Base-by-base conservation (phyloP, 306 rosid genomes). In the Myrica gale region DNA sequence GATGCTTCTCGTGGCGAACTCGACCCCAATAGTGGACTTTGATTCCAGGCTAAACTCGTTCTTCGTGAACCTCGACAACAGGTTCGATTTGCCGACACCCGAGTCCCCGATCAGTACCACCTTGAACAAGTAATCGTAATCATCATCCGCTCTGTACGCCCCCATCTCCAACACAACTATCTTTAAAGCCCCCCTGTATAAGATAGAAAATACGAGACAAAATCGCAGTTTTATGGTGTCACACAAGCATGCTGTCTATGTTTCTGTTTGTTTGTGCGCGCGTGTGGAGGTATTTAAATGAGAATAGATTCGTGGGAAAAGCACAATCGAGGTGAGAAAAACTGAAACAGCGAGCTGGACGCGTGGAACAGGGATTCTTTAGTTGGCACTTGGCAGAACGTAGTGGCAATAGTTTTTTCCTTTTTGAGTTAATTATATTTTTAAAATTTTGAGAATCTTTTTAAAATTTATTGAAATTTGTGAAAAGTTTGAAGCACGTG, bases 1-100 rank as follows among this genome's bases (percentile, higher is more conserved):
- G 76, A 90, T 88, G 85, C 97, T 92, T 85, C 93, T 83, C 80
- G 97, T 92, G 11, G 97, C 97, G 80, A 92, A 92, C 73, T 92
- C 97, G 61, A 92, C 97, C 37, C 97, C 97, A 67, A 92, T 92
- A 82, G 97, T 90, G 82, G 97, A 92, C 77, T 88, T 90, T 2
- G 96, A 90, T 84, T 88, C 90, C 5, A 86, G 87, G 84, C 97
- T 85, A 61, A 92, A 92, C 76, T 92, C 97, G 70, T 92, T 90
- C 72, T 69, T 89, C 46, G 93, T 85, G 86, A 92, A 92, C 76
- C 97, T 84, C 3, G 96, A 90, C 72, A 92, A 84, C 23, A 92
- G 93, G 77, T 92, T 92, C 70, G 97, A 92, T 85, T 92, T 92
- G 51, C 97, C 96, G 1, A 92, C 97, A 17, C 97, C 96, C 4